Base-by-base conservation (phyloP, 2,329 filamentous ascomycete species). In the Colletotrichum horii region DNA sequence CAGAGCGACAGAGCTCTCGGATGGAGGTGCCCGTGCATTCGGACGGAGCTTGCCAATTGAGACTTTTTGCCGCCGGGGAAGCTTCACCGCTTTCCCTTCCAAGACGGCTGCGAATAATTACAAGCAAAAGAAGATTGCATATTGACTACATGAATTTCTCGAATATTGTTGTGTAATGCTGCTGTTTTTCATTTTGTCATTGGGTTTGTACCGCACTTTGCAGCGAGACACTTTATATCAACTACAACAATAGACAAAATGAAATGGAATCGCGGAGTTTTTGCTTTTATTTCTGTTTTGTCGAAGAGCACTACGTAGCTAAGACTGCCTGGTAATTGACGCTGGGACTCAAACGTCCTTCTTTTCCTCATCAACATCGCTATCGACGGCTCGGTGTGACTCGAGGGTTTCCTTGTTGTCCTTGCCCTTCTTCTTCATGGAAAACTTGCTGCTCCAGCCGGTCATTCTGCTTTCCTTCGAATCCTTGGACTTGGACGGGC, bases 371-470 rank as follows among this genome's bases (percentile, higher is more conserved):
- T 76, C 73, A 55, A 36, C 22, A 22, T 77, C 76, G 26, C 62
- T 65, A 60, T 76, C 76, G 7, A 52, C 48, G 24, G 36, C 58
- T 16, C 75, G 71, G 52, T 92, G 90, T 30, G 89, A 80, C 61
- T 92, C 90, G 77, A 89, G 79, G 78, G 89, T 90, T 79, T 91
- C 89, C 84, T 89, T 90, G n/a, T 78, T 75, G 60, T 91, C 89
- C 78, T 88, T 90, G 77, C 87, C 89, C 82, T 90, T 91, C 85
- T 91, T 92, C 83, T 91, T 91, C 80, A 91, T 91, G 58, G 89
- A 88, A 81, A 91, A 91, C 78, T 89, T 87, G 38, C 80, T 82
- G 55, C 82, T 82, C 87, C 89, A 90, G 56, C 85, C 85, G 14
- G 85, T 86, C 74, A 89, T 88, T 79, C 90, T 87, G 68, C 88